Evolutionary conservation across 805 yeast genomes (phyloP), one percentile per base, ranked within the genome.

Genomic region (Suhomyces kilbournensis): DNA sequence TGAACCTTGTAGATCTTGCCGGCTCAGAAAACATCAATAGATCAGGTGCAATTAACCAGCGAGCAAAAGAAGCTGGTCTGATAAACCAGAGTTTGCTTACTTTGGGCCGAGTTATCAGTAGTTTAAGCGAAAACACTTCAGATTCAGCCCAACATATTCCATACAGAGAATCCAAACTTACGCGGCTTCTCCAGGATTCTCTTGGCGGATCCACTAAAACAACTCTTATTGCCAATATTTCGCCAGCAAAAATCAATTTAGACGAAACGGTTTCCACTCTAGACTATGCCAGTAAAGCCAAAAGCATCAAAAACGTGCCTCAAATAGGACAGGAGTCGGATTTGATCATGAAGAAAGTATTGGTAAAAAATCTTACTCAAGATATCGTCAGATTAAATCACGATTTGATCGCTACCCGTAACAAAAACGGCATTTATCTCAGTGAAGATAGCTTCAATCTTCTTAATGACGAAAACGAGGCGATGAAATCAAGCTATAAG

Each of bases 11-110:
- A 5, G 98, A 93, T 71, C 76, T 93, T 57, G 99, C 98, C 0
- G 98, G 99, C 0, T 88, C 96, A 4, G 99, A 93, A 66, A 92
- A 92, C 65, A 86, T 93, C 50, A 81, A 76, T 56, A 76, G 90
- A 60, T 88, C 97, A 0, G 99, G 99, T 2, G 97, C 97, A 0
- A 77, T 82, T 22, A 84, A 88, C 58, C 86, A 83, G 64, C 77
- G 97, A 44, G 97, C 97, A 0, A 84, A 90, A 58, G 99, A 93
- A 64, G 97, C 97, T 0, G 97, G 97, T 0, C 83, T 90, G 17
- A 92, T 92, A 48, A 93, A 93, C 68, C 96, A 90, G 67, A 86
- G 96, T 67, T 74, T 93, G 49, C 71, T 93, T 35, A 86, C 97
- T 0, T 75, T 93, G 43, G 98, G 98, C 1, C 76, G 96, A 55